Base-by-base conservation (phyloP, 1,139 yeast genomes). In the Hemisphaericaspora xylanilytica region DNA sequence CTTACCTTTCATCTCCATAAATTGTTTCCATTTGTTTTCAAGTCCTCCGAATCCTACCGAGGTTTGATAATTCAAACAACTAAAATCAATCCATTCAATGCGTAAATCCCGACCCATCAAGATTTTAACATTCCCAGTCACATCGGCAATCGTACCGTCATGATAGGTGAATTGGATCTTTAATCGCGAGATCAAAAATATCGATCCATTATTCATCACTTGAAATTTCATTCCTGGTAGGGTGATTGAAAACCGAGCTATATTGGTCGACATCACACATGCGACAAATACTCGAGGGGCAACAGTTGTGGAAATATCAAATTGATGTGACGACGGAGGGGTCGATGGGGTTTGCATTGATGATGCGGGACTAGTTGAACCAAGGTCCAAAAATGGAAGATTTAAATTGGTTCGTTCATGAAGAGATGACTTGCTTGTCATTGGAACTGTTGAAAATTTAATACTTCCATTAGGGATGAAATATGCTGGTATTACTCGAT, bases 21-120 rank as follows among this genome's bases (percentile, higher is more conserved):
- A 36, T 34, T 33, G 42, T 15, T 50, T 40, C 60, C 62, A 65
- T 30, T 50, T 55, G 16, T 45, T 47, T 35, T 66, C 70, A 6
- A 69, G 43, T 5, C 59, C 56, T 14, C 47, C 42, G 35, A 52
- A 42, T 21, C 61, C 51, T 3, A 66, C 37, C 2, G 63, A 51
- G 22, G 64, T 53, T 32, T 58, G 63, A 46, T 64, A 66, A 32
- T 51, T 53, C 44, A 48, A 41, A 20, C 78, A 68, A 37, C 73
- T 75, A 45, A 81, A 66, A 51, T 85, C 95, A 37, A 85, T 58
- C 80, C 85, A 82, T 50, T 85, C 94, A 26, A 87, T 75, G 46
- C 77, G 73, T 46, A 85, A 66, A 40, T 73, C 77, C 29, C 81
- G 65, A 51, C 78, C 80, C 66, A 86, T 75, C 13, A 79, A 63